Evolutionary conservation across 176 grass and related monocot genomes (phyloP), one percentile per base, ranked within the genome.

Genomic region (maize (Zea mays)): DNA sequence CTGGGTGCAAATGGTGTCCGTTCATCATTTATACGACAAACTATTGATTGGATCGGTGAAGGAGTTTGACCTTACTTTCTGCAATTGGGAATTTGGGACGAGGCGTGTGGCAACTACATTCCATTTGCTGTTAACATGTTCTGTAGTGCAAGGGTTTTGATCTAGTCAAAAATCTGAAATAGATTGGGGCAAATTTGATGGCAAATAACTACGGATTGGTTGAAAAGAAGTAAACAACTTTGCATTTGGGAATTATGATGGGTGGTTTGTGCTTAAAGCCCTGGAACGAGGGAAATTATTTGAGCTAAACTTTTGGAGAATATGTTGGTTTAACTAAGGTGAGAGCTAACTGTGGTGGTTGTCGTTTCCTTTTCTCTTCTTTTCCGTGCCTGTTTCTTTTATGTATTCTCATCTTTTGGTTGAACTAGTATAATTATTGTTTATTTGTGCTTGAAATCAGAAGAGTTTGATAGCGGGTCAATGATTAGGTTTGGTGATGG

Each of bases 331-430:
- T 64, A 75, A 64, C 80, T 80, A 80, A 75, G 75, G 40, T 34
- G 76, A 71, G 55, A 80, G 64, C 33, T 70, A 76, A 27, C 70
- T 62, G 10, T 72, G 73, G 79, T 88, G 66, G 81, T 84, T 89
- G 60, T 19, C 54, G 39, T 89, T 74, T 85, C 83, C 19, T 80
- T 88, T 80, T 88, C 86, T 58, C 47, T 76, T 73, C 81, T 57
- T 71, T 71, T 73, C 38, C 61, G 9, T 57, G 46, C 39, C 67
- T 17, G 69, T 79, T 46, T 69, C 40, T 27, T 67, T 62, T 47
- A 15, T 51, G 47, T 50, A 6, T 19, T n/a, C 47, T 77, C 21
- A 67, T 69, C 19, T 61, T 82, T 79, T 64, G 45, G 75, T 86
- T 82, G 40, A 86, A 74, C 41, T 49, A 74, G 69, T 83, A 62